phyloP scores from a whole-genome alignment of 352 stramenopile species.

The Globisporangium viniferum region DNA sequence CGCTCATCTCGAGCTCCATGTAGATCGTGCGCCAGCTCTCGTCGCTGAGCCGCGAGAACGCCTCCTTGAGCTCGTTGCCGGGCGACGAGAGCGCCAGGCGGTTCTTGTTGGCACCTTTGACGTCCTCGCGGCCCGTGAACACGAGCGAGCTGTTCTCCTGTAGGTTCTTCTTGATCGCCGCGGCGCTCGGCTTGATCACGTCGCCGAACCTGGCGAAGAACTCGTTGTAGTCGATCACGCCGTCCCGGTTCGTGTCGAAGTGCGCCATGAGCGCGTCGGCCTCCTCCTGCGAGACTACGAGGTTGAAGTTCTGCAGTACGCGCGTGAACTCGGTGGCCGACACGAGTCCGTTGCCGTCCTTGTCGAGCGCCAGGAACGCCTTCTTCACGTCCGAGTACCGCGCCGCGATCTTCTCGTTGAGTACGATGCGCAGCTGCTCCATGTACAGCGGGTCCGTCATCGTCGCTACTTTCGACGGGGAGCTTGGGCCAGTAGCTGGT shows the following conservation, averaged over 20 bases:
- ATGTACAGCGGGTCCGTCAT: constrained; percentile 30
- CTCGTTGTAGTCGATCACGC: constrained; percentile 52
- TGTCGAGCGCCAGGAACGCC: constrained; percentile 47
- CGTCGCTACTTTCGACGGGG: background rate
- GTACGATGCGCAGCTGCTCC: constrained; percentile 61
- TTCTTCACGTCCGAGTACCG: constrained; percentile 40
- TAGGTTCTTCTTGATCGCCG: constrained; percentile 27
- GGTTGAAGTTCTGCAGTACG: constrained; percentile 45
- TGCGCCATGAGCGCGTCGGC: constrained; percentile 27
- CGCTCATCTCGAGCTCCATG: constrained; percentile 59
- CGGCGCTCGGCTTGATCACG: constrained; percentile 30
- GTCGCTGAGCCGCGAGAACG: constrained; percentile 56
- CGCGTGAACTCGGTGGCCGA: constrained; percentile 42
- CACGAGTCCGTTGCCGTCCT: constrained; percentile 40
- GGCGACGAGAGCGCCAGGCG: constrained; percentile 52
- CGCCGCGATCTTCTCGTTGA: constrained; percentile 52
- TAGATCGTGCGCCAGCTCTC: constrained; percentile 61
- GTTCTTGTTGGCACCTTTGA: constrained; percentile 60
- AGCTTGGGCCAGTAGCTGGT: background rate
- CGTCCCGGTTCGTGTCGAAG: constrained; percentile 38
- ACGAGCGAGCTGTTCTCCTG: constrained; percentile 68
- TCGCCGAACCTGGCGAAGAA: constrained; percentile 68
- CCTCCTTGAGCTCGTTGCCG: constrained; percentile 70
- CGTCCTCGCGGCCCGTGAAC: constrained; percentile 41
- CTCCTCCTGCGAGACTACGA: constrained; percentile 42